These are phyloP conservation scores for Gelatoporia subvermispora DNA, from an alignment of 768 basidiomycete species.

Conservation along the genomic window DNA sequence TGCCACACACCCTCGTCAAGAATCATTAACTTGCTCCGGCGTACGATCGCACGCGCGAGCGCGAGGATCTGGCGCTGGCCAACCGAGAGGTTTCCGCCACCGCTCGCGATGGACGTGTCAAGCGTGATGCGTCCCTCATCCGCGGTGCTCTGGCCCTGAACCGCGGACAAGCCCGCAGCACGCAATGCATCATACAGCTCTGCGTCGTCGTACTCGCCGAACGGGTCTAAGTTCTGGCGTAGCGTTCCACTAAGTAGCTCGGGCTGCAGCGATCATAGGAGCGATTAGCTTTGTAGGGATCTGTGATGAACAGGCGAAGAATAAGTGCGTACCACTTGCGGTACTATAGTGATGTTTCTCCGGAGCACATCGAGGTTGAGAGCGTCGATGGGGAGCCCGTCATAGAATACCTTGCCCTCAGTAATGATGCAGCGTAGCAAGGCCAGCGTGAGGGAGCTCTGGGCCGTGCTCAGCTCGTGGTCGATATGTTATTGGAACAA, in stretches of 20 bases:
- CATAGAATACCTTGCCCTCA: slow-evolving; percentile 47
- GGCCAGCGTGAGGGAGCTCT: slow-evolving; percentile 48
- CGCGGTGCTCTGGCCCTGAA: slow-evolving; percentile 34
- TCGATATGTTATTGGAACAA: neutral
- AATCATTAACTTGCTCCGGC: slow-evolving; percentile 52
- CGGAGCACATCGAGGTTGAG: slow-evolving; percentile 52
- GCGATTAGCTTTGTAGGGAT: neutral
- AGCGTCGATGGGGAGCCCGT: slow-evolving; percentile 38
- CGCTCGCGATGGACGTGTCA: slow-evolving; percentile 40
- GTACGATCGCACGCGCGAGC: slow-evolving; percentile 52
- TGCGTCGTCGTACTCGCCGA: slow-evolving; percentile 48
- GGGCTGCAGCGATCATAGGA: slow-evolving; percentile 27
- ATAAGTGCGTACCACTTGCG: slow-evolving; percentile 50
- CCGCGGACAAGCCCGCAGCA: slow-evolving; percentile 41
- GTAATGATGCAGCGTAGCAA: slow-evolving; percentile 53
- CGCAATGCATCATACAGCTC: slow-evolving; percentile 44
- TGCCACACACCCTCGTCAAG: slow-evolving; percentile 44
- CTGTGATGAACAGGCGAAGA: neutral
- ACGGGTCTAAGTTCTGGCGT: slow-evolving; percentile 59
- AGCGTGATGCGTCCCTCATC: slow-evolving; percentile 36
- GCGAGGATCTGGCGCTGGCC: slow-evolving; percentile 59
- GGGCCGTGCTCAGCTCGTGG: no score
- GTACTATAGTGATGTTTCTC: slow-evolving; percentile 53
- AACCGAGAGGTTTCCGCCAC: slow-evolving; percentile 44
- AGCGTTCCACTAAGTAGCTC: slow-evolving; percentile 53